Percentiles rank a stretch among this genome's conserved stretches.
phyloP scores from a whole-genome alignment of 2,329 filamentous ascomycete species.

The Xylariaceae sp. region DNA sequence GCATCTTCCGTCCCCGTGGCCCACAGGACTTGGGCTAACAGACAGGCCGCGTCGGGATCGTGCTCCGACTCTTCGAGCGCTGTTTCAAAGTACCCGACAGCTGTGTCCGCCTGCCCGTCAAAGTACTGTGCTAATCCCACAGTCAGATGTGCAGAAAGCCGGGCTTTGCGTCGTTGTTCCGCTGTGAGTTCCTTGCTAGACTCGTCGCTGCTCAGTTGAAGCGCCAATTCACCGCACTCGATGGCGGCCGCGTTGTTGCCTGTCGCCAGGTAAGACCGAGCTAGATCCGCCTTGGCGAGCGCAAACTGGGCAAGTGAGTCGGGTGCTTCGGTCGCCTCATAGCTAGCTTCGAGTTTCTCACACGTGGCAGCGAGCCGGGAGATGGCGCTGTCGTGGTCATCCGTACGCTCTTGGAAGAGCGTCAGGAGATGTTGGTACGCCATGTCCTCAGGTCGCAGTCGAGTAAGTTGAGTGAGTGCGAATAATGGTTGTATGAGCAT shows the following conservation, averaged over 20 bases:
- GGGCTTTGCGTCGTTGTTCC: slow-evolving; percentile 62
- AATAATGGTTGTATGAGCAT: slow-evolving; percentile 82
- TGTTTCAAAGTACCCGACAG: slow-evolving; percentile 72
- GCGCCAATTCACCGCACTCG: slow-evolving; percentile 73
- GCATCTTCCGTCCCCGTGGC: slow-evolving; percentile 73
- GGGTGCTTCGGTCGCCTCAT: slow-evolving; percentile 75
- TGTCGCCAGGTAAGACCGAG: slow-evolving; percentile 71
- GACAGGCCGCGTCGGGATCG: slow-evolving; percentile 77
- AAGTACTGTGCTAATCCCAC: slow-evolving; percentile 80
- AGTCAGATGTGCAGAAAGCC: slow-evolving; percentile 80
- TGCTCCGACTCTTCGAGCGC: slow-evolving; percentile 71
- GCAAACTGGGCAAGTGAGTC: slow-evolving; percentile 70
- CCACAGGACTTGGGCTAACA: slow-evolving; percentile 90
- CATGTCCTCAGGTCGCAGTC: slow-evolving; percentile 64
- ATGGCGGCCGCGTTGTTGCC: slow-evolving; percentile 62
- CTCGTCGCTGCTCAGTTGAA: slow-evolving; percentile 72
- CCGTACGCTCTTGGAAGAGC: slow-evolving; percentile 74
- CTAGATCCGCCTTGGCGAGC: slow-evolving; percentile 79
- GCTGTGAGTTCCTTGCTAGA: slow-evolving; percentile 59
- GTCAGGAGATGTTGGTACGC: slow-evolving; percentile 72
- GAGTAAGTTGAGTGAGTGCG: slow-evolving; percentile 74
- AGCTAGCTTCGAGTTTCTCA: slow-evolving; percentile 67
- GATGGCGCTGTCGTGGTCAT: slow-evolving; percentile 61
- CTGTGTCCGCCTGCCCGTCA: slow-evolving; percentile 56
- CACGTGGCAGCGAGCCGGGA: slow-evolving; percentile 62